Evolutionary conservation across 805 yeast genomes (phyloP).

Genomic region (Yarrowia porcina): DNA sequence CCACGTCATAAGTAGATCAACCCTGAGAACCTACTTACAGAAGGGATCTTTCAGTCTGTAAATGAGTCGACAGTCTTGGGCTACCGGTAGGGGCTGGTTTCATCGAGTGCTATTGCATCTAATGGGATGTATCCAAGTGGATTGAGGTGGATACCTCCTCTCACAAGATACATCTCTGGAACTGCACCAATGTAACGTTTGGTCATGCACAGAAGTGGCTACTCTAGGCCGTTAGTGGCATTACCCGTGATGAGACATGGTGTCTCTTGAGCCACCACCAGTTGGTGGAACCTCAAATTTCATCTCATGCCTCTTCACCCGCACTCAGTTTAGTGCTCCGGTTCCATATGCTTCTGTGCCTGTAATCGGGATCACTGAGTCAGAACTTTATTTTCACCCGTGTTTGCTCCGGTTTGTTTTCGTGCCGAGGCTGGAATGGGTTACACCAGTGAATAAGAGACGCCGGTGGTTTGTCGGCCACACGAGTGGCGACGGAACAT

Average conservation of each 20-base stretch:
- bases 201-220: neutral
- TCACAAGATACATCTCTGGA: too few species aligned
- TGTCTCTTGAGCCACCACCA: neutral
- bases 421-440: conserved; percentile 18
- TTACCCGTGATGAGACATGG: neutral
- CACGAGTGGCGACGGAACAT: too few species aligned
- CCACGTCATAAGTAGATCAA: conserved; percentile 5
- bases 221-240: neutral
- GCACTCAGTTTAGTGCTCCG: neutral
- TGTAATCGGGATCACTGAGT: conserved; percentile 21
- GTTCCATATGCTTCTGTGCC: neutral
- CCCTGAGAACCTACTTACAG: neutral
- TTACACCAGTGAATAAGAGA: neutral
- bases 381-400: conserved; percentile 6
- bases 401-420: conserved; percentile 22
- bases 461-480: neutral
- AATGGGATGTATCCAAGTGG: too few species aligned
- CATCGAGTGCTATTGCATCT: too few species aligned
- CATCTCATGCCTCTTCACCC: neutral
- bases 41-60: too few species aligned
- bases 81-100: too few species aligned
- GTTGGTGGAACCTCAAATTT: neutral
- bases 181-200: neutral
- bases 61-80: too few species aligned
- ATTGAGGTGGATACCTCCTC: too few species aligned